Evolutionary conservation across 1,284 basidiomycete species (phyloP).

Genomic region (Chondrostereum purpureum): DNA sequence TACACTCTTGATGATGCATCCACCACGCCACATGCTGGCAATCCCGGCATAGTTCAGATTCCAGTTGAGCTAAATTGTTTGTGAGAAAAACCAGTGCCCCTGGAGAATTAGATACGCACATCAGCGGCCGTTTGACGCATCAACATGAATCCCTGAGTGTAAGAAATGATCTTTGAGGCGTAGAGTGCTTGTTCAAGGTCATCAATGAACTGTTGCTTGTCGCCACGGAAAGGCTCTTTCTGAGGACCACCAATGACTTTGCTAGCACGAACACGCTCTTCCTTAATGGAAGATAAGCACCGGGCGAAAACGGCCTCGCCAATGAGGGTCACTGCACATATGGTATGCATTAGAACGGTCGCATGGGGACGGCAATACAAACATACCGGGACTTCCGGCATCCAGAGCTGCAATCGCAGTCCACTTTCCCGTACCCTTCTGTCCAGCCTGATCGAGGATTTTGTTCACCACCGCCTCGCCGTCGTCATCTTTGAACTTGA

Average conservation of each 20-base stretch:
- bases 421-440: conserved; percentile 99
- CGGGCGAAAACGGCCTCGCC: conserved; percentile 99
- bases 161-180: conserved; percentile 98
- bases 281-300: conserved; percentile 96
- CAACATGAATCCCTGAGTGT: conserved; percentile 99
- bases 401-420: conserved; percentile 98
- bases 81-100: too few relatives aligned
- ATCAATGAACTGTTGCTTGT: conserved; percentile 98
- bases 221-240: conserved; percentile 91
- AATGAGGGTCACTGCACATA: conserved; percentile 84
- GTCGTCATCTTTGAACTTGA: conserved; percentile 95
- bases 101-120: too few relatives aligned
- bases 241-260: conserved; percentile 87
- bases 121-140: conserved; percentile 98
- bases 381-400: conserved; percentile 79
- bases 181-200: conserved; percentile 99
- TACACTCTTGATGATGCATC: conserved; percentile 99
- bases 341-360: conserved; percentile 16
- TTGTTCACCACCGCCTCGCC: conserved; percentile 87
- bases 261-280: conserved; percentile 92
- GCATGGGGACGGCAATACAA: background rate
- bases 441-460: conserved; percentile 94
- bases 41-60: conserved; percentile 94
- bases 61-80: conserved; percentile 64
- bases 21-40: conserved; percentile 99